Conservation (phyloP, 225 moss, liverwort and hornwort genomes). For the Sphagnum tenellum region DNA sequence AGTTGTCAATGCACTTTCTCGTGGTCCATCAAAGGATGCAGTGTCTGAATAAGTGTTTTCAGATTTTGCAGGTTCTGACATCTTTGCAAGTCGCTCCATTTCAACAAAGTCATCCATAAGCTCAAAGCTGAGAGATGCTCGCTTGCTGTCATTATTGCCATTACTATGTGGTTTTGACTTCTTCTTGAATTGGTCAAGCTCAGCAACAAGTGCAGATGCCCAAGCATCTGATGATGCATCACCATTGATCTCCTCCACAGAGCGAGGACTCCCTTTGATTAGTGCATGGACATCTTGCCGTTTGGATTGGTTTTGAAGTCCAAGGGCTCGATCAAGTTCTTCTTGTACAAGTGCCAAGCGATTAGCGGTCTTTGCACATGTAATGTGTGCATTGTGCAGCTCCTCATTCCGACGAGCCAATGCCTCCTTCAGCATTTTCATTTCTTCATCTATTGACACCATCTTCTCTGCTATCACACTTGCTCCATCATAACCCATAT, state of each 20-base stretch:
- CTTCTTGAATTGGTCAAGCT: conserved; percentile 28
- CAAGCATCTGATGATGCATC: conserved; percentile 18
- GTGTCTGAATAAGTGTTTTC: conserved; percentile 17
- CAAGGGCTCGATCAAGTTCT: conserved; percentile 16
- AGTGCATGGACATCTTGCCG: background rate
- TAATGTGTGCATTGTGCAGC: conserved; percentile 35
- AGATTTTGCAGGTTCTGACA: conserved; percentile 14
- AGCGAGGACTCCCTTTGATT: background rate
- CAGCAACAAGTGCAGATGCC: conserved; percentile 29
- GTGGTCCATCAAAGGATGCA: conserved; percentile 10
- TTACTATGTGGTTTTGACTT: background rate
- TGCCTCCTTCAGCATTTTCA: conserved; percentile 53
- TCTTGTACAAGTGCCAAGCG: conserved; percentile 43
- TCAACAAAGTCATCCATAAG: conserved; percentile 84
- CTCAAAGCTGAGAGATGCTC: conserved; percentile 40
- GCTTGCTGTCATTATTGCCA: conserved; percentile 10
- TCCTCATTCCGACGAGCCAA: conserved; percentile 44
- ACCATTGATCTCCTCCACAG: conserved; percentile 15
- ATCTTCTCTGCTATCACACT: conserved; percentile 42
- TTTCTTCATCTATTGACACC: conserved; percentile 48
- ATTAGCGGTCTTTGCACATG: conserved; percentile 39
- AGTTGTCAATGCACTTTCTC: conserved; percentile 10
- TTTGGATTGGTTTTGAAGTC: background rate
- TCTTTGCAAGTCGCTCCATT: conserved; percentile 64
- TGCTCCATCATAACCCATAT: conserved; percentile 9